A percentile compares a stretch with the other conserved stretches of the same genome.
phyloP scores from a whole-genome alignment of 331 rosid genomes.

The Acacia concinna region DNA sequence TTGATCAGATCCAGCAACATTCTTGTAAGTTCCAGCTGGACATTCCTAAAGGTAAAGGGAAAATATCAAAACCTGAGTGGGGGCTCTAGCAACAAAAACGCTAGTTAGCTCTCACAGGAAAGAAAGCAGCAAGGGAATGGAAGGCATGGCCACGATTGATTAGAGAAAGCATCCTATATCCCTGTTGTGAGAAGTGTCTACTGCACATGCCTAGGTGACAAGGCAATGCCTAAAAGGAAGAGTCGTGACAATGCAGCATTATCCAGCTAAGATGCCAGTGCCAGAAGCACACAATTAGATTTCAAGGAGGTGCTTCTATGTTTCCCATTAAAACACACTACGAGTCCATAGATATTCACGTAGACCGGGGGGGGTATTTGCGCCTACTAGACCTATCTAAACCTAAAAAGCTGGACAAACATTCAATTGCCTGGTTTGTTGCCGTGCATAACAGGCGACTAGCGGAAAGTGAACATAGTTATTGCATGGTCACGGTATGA shows the following conservation, averaged over 20 bases:
- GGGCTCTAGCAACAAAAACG: conserved; percentile 21
- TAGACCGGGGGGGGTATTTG: neutral
- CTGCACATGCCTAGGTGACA: neutral
- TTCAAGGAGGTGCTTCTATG: neutral
- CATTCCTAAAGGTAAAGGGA: conserved; percentile 71
- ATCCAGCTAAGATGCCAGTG: conserved; percentile 6
- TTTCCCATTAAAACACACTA: conserved; percentile 5
- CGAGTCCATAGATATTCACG: neutral
- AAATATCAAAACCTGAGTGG: conserved; percentile 27
- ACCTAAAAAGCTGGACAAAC: neutral
- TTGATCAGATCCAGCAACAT: conserved; percentile 79
- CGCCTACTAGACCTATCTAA: neutral
- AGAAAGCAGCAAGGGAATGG: neutral
- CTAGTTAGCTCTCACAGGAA: conserved; percentile 27
- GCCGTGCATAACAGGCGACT: neutral
- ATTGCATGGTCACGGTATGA: too few relatives aligned
- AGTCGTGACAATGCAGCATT: neutral
- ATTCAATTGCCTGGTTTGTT: neutral
- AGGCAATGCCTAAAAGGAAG: neutral
- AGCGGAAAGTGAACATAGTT: neutral
- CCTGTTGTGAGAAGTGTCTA: conserved; percentile 15
- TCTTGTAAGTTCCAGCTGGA: conserved; percentile 92
- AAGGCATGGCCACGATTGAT: conserved; percentile 2
- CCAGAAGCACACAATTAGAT: conserved; percentile 2
- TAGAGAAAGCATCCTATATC: conserved; percentile 9